Evolutionary conservation across 495 filamentous ascomycete species (phyloP), one percentile per base, ranked within the genome.

Genomic region (Podospora tetraspora): DNA sequence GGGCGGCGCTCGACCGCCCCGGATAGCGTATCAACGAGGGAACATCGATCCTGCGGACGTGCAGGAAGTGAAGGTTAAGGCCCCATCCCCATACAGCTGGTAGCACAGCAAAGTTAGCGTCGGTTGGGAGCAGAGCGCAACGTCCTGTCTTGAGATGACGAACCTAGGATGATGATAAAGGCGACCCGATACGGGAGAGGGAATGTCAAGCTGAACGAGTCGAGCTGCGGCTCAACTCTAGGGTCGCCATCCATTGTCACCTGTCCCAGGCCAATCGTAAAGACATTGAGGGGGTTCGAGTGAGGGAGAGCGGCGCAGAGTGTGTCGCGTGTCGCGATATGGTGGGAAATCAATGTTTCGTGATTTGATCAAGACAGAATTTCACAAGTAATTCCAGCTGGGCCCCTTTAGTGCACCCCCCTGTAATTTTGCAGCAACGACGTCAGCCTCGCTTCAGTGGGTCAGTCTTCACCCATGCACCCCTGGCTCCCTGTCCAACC

Each of bases 51-150:
- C 88, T 88, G 69, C 86, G 79, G 65, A 87, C 77, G 71, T 86
- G 82, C 52, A 97, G 85, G 78, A 90, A 93, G 63, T 97, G 92
- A 23, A 97, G 85, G 80, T 95, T 96, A 66, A 89, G 72, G 63
- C 88, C 93, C 92, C 92, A 97, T 72, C 90, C 92, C 93, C 93
- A 97, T 71, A 96, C 87, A 69, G 91, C 92, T 95, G 70, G 58
- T 13, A 59, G 62, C 43, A 65, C 30, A 21, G 77, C 61, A 71
- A 69, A 62, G 64, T 71, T 68, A 68, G 73, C 52, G 37, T 29
- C 29, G 11, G 27, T 13, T 5, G 10, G 16, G 32, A 30, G 10
- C 21, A 58, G 16, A 21, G 25, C 21, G 23, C 27, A 72, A 30
- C 22, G 37, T n/a, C n/a, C n/a, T n/a, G n/a, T n/a, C n/a, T n/a